Conservation (phyloP, 257 asterid species). For the Lantana camara region DNA sequence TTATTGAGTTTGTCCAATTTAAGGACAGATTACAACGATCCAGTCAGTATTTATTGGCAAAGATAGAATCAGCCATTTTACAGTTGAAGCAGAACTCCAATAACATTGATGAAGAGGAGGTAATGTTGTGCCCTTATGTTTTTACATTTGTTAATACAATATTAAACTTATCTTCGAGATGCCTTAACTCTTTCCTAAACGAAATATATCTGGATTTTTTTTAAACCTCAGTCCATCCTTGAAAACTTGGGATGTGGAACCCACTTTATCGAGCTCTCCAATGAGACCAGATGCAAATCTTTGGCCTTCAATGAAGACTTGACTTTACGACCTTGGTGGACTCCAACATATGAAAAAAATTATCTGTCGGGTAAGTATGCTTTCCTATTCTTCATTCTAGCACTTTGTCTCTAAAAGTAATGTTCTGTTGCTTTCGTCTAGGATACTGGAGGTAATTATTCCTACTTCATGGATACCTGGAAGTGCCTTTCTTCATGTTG, state of each 20-base stretch:
- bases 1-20: constrained; percentile 89
- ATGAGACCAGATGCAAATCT: constrained; percentile 69
- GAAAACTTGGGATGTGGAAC: constrained; percentile 69
- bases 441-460: constrained; percentile 8
- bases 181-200: constrained; percentile 16
- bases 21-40: constrained; percentile 86
- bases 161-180: constrained; percentile 2
- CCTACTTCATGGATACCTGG: constrained; percentile 11
- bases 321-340: constrained; percentile 98
- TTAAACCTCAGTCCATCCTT: constrained; percentile 60
- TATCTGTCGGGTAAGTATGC: constrained; percentile 80
- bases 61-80: constrained; percentile 81
- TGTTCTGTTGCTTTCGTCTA: constrained; percentile 1
- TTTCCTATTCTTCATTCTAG: constrained; percentile 9
- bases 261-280: constrained; percentile 72
- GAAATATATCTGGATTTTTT: constrained; percentile 15
- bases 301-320: constrained; percentile 85
- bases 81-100: constrained; percentile 82
- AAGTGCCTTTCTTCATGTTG: not conserved
- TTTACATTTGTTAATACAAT: constrained; percentile 17
- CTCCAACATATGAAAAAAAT: constrained; percentile 81
- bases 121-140: constrained; percentile 31
- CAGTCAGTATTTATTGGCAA: constrained; percentile 77
- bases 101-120: constrained; percentile 80
- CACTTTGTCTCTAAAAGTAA: not conserved